Evolutionary conservation across 2,329 filamentous ascomycete species (phyloP).

Genomic region (Colletotrichum sp.): DNA sequence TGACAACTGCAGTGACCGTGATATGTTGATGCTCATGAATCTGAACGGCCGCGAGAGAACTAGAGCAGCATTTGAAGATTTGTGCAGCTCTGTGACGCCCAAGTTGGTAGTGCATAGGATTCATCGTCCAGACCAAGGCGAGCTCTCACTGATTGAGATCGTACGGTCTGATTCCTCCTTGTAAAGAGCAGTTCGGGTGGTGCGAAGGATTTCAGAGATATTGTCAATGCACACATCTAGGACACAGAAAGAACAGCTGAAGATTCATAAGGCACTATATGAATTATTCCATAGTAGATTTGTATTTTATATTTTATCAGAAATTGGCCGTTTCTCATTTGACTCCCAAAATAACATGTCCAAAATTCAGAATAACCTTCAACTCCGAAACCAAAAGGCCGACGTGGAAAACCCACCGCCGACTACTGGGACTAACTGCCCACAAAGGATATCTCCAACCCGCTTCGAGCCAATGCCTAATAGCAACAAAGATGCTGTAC

Average conservation of each 20-base stretch:
- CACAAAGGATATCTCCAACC: background rate
- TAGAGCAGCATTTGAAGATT: background rate
- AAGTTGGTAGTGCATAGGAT: background rate
- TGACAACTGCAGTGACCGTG: background rate
- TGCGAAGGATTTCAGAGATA: accelerated
- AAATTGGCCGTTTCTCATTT: background rate
- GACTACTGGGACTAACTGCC: background rate
- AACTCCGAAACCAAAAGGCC: background rate
- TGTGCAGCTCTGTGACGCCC: background rate
- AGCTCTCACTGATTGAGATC: background rate
- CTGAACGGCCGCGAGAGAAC: background rate
- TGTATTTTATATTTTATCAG: background rate
- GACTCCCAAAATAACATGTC: background rate
- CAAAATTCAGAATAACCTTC: background rate
- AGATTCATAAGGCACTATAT: background rate
- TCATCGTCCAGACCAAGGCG: background rate
- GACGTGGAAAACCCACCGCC: background rate
- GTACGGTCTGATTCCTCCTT: background rate
- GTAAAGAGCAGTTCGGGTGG: background rate
- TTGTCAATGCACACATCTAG: background rate
- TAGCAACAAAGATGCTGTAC: background rate
- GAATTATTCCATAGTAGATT: background rate
- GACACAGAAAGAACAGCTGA: background rate
- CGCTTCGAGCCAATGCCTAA: background rate
- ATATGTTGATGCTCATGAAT: slow-evolving; percentile 3